Conservation (phyloP, 768 basidiomycete genomes). For the Phanerochaete sordida region DNA sequence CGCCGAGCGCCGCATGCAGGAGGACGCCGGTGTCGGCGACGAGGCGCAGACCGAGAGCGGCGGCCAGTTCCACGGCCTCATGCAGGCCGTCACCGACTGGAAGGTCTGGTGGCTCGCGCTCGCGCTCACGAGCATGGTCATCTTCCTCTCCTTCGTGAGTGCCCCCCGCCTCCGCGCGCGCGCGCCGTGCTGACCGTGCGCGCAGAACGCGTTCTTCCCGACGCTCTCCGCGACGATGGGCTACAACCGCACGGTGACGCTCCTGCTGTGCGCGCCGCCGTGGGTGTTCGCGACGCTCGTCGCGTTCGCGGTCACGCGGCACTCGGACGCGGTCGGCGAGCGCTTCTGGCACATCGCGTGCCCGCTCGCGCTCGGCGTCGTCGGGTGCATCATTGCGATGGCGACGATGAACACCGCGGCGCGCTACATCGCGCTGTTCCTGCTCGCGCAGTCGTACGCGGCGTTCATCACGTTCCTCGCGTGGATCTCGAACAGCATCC, state of each 20-base stretch:
- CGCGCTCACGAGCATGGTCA: slow-evolving; percentile 54
- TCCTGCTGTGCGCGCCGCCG: slow-evolving; percentile 77
- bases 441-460: slow-evolving; percentile 73
- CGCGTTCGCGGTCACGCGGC: slow-evolving; percentile 50
- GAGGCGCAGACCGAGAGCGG: slow-evolving; percentile 38
- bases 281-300: slow-evolving; percentile 61
- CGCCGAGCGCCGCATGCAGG: slow-evolving; percentile 57
- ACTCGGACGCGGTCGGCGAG: slow-evolving; percentile 69
- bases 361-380: slow-evolving; percentile 54
- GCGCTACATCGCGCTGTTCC: slow-evolving; percentile 71
- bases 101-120: slow-evolving; percentile 82
- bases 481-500: slow-evolving; percentile 57
- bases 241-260: slow-evolving; percentile 56
- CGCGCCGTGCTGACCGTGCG: not conserved
- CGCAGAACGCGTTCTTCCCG: slow-evolving; percentile 70
- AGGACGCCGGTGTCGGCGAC: slow-evolving; percentile 57
- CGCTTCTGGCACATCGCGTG: slow-evolving; percentile 63
- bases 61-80: slow-evolving; percentile 42
- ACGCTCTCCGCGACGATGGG: slow-evolving; percentile 74
- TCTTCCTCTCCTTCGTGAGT: slow-evolving; percentile 57
- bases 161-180: not conserved
- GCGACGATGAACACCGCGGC: slow-evolving; percentile 57
- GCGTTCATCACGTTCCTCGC: slow-evolving; percentile 65
- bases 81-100: slow-evolving; percentile 67
- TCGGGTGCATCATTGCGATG: slow-evolving; percentile 67